Percentiles rank a stretch among this genome's conserved stretches.
phyloP scores from a whole-genome alignment of 2,329 filamentous ascomycete genomes.

The Macroventuria anomochaeta region DNA sequence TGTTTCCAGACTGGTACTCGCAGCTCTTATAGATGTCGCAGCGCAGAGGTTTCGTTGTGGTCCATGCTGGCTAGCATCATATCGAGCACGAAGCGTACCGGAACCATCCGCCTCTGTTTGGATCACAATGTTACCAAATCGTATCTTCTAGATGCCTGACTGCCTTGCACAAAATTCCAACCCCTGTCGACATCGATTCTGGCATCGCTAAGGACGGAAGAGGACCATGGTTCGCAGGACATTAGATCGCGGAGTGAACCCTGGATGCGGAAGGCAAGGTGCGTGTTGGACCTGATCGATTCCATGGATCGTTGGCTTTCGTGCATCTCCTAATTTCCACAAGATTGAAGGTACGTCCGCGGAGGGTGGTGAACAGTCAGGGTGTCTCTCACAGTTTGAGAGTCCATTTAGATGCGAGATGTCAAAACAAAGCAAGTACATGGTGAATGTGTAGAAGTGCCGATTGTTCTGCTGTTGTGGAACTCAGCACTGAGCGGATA shows the following conservation, averaged over 20 bases:
- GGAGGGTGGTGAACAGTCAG: neutral
- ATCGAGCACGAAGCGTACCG: too few relatives aligned
- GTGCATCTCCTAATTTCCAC: neutral
- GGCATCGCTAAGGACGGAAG: slow-evolving; percentile 3
- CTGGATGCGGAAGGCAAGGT: neutral
- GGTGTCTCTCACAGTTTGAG: neutral
- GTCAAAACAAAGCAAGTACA: neutral
- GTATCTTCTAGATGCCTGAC: neutral
- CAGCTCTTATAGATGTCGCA: too few relatives aligned
- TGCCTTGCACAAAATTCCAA: neutral
- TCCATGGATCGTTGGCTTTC: neutral
- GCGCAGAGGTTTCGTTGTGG: too few relatives aligned
- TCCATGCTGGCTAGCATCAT: too few relatives aligned
- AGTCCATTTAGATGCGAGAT: neutral
- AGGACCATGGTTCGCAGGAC: neutral
- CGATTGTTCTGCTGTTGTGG: slow-evolving; percentile 1
- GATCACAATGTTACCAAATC: neutral
- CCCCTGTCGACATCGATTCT: neutral
- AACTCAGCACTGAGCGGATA: neutral
- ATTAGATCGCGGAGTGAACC: slow-evolving; percentile 1
- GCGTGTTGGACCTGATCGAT: neutral
- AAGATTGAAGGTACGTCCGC: neutral
- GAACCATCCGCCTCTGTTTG: neutral
- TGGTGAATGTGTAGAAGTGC: slow-evolving; percentile 2
- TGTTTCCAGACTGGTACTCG: too few relatives aligned